Evolutionary conservation across 768 basidiomycete genomes (phyloP).

Genomic region (Solioccasus polychromus): DNA sequence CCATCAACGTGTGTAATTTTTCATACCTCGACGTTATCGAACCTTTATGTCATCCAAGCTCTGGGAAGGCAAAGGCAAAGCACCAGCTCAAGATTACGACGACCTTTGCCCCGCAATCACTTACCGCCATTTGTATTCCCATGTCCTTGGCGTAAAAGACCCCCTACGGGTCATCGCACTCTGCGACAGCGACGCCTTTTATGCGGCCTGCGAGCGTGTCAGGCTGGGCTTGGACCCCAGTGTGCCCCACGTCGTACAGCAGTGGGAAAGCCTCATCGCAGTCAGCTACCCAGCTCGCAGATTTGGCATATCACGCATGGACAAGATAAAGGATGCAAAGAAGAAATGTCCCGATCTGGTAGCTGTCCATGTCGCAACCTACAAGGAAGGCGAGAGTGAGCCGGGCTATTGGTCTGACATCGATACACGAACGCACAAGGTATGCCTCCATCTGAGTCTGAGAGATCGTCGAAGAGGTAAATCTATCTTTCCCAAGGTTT

Average conservation of each 20-base stretch:
- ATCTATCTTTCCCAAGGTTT: conserved; percentile 55
- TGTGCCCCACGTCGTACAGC: conserved; percentile 76
- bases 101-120: conserved; percentile 70
- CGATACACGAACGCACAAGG: conserved; percentile 90
- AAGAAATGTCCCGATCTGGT: conserved; percentile 81
- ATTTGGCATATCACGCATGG: conserved; percentile 92
- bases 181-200: conserved; percentile 88
- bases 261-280: conserved; percentile 89
- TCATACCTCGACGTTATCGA: too few relatives aligned
- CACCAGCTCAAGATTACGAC: conserved; percentile 44
- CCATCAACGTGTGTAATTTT: too few relatives aligned
- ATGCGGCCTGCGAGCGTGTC: conserved; percentile 82
- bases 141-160: conserved; percentile 66
- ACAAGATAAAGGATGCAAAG: conserved; percentile 76
- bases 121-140: conserved; percentile 72
- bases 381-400: conserved; percentile 80
- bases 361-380: conserved; percentile 93
- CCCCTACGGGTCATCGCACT: conserved; percentile 84
- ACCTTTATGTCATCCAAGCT: conserved; percentile 23
- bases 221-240: conserved; percentile 63
- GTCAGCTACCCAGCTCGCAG: conserved; percentile 94
- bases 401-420: conserved; percentile 92
- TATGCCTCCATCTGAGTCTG: conserved; percentile 36
- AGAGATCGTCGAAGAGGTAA: too few relatives aligned
- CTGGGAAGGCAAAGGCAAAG: conserved; percentile 60